Conservation (phyloP, 1,284 basidiomycete genomes). For the Takashimella koratensis region DNA sequence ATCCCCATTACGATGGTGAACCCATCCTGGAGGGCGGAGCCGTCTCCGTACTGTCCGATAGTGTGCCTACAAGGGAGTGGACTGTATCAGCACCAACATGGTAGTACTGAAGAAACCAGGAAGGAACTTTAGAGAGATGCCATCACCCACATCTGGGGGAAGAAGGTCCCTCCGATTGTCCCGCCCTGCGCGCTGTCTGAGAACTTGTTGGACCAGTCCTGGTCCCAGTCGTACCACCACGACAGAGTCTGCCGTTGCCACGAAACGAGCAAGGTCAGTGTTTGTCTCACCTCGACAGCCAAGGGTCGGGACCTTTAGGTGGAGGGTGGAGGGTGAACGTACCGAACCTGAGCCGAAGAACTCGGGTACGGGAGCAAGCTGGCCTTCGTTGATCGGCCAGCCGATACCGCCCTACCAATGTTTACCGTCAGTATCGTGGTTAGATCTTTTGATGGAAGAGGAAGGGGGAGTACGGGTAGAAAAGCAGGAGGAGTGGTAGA, state of each 20-base stretch:
- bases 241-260: constrained; percentile 9
- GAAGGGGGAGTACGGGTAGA: too few relatives aligned
- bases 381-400: constrained; percentile 3
- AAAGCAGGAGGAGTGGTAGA: too few relatives aligned
- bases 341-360: constrained; percentile 1
- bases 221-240: constrained; percentile 34
- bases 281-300: too few relatives aligned
- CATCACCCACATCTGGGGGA: constrained; percentile 6
- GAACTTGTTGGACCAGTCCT: constrained; percentile 14
- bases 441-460: constrained; percentile 30
- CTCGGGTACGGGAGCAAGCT: not conserved
- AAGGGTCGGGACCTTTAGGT: too few relatives aligned
- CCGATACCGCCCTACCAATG: constrained; percentile 5
- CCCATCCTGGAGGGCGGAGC: constrained; percentile 16
- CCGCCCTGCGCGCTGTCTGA: too few relatives aligned
- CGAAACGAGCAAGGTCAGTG: too few relatives aligned
- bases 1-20: constrained; percentile 25
- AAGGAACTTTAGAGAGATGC: too few relatives aligned
- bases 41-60: constrained; percentile 11
- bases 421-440: too few relatives aligned
- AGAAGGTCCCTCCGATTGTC: constrained; percentile 4
- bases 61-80: too few relatives aligned
- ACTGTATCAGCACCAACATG: too few relatives aligned
- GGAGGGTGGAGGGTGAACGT: not conserved
- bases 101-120: too few relatives aligned